phyloP scores from a whole-genome alignment of 106 monocot species.

The Dendrobium officinale region DNA sequence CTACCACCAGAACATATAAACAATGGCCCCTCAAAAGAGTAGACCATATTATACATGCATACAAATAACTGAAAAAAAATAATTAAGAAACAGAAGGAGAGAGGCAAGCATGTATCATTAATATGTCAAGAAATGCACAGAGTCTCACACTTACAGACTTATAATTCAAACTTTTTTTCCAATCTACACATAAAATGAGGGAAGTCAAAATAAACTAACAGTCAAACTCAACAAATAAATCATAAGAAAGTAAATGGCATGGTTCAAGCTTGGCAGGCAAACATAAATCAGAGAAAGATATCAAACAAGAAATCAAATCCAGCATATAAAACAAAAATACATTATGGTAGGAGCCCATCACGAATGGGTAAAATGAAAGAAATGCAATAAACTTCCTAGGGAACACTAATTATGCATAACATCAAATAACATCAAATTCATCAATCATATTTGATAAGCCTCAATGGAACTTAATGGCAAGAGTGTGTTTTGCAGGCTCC shows the following conservation, averaged over 20 bases:
- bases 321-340: background rate
- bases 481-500: background rate
- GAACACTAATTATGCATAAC: background rate
- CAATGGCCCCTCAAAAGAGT: background rate
- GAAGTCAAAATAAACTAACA: background rate
- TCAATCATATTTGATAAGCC: background rate
- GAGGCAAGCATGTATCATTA: background rate
- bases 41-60: background rate
- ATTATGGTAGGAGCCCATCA: background rate
- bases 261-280: background rate
- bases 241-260: background rate
- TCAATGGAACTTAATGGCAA: background rate
- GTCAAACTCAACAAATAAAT: background rate
- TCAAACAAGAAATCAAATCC: background rate
- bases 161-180: background rate
- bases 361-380: background rate
- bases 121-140: background rate
- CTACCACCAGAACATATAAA: background rate
- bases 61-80: background rate
- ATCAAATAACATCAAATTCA: background rate
- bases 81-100: background rate
- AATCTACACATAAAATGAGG: background rate
- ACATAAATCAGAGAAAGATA: background rate
- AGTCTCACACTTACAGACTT: background rate
- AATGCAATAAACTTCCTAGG: background rate